A percentile compares a stretch with the other conserved stretches of the same genome.
These are phyloP conservation scores for Cyberlindnera amylophila DNA, from an alignment of 805 yeast genomes.

Conservation along the genomic window DNA sequence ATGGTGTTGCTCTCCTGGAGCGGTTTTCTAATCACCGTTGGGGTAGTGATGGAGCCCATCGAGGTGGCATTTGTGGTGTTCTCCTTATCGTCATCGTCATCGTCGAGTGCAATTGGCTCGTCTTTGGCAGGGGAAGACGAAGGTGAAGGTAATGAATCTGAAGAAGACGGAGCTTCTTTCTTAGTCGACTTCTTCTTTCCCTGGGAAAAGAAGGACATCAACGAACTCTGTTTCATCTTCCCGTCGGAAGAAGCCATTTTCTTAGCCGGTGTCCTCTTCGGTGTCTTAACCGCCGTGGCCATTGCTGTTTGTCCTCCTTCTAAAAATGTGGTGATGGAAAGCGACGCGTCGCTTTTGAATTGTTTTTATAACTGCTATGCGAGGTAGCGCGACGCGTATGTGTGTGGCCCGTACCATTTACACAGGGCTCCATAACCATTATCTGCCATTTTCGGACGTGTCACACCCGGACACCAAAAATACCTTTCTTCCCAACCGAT, in stretches of 20 bases:
- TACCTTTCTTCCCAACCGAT: not conserved
- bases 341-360: not conserved
- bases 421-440: not conserved
- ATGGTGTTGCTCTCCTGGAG: conserved; percentile 10
- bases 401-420: not conserved
- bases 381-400: not conserved
- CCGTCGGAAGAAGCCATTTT: conserved; percentile 7
- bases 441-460: not conserved
- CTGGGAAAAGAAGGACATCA: conserved; percentile 15
- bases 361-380: no score
- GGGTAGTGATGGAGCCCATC: not conserved
- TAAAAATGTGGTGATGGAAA: not conserved
- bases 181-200: conserved; percentile 7
- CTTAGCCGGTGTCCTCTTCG: conserved; percentile 15
- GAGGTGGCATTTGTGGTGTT: conserved; percentile 6
- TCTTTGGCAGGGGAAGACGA: conserved; percentile 11
- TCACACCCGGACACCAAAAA: conserved; percentile 2
- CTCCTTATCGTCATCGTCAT: conserved; percentile 7
- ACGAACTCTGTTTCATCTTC: conserved; percentile 19
- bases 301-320: conserved; percentile 1
- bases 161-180: not conserved
- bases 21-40: conserved; percentile 11
- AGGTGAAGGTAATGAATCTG: conserved; percentile 11
- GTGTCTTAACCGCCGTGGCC: conserved; percentile 10
- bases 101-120: not conserved